Base-by-base conservation (phyloP, 2,329 filamentous ascomycete species). In the Colletotrichum tabaci region DNA sequence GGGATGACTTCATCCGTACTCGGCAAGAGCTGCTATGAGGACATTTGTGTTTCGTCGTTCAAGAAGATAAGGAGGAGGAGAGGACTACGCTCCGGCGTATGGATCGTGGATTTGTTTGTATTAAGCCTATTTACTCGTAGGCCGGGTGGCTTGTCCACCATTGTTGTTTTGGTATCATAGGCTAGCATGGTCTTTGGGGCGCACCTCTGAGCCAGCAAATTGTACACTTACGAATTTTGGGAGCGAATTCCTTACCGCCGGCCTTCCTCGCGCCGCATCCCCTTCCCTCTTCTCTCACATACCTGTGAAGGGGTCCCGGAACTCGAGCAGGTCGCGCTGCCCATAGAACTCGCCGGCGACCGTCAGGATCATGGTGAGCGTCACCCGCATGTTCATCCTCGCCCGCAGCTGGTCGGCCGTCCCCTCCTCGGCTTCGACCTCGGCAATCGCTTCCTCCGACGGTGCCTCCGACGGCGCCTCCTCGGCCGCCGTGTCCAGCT, bases 331-430 rank as follows among this genome's bases (percentile, higher is more conserved):
- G 81, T 98, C 96, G 74, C 92, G 88, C 82, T 98, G 96, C 1
- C 96, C 95, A 82, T 95, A 98, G 75, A 93, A 90, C 82, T 98
- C 95, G 76, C 94, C 95, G 58, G 93, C 92, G 46, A 98, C 88
- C 0, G 94, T 96, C 75, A 98, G 85, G 64, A 98, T 94, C 94
- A 97, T 97, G 82, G 97, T 95, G 44, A 98, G 86, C 50, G 94
- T 95, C n/a, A 91, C 92, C 38, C 89, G 86, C 84, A 86, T 86
- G 79, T 87, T 89, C 76, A 84, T 81, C 49, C 82, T 83, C 49
- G 79, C 79, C n/a, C 84, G 79, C 46, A 75, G 75, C 4, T 77
- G 76, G 3, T 74, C 75, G 44, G 58, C 38, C 16, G 40, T 64
- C 21, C 67, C 49, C 21, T 67, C 56, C 21, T 76, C 71, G 21